phyloP scores from a whole-genome alignment of 352 stramenopile genomes.

The Elongisporangium prolatum region DNA sequence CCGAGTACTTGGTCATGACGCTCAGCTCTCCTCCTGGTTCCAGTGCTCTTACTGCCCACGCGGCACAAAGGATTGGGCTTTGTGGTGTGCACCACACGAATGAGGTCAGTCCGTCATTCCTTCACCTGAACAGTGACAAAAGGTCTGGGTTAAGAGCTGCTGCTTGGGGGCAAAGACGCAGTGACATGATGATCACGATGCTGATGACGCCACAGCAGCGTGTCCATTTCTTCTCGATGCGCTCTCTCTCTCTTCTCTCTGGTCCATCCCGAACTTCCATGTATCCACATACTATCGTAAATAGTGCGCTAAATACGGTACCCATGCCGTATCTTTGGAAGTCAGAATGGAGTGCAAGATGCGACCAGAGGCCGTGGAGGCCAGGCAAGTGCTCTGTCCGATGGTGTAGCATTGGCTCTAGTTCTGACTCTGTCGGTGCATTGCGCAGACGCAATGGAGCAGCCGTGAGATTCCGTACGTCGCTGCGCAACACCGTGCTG shows the following conservation, averaged over 20 bases:
- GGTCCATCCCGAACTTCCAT: no score
- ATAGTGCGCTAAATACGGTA: not conserved
- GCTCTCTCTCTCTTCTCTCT: not conserved
- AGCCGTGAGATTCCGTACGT: constrained; percentile 51
- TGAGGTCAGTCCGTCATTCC: not conserved
- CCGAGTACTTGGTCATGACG: constrained; percentile 82
- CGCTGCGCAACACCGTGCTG: constrained; percentile 73
- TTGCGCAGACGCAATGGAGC: constrained; percentile 3
- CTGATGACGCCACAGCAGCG: not conserved
- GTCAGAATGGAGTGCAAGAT: constrained; percentile 14
- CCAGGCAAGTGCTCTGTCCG: constrained; percentile 1
- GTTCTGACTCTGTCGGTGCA: not conserved
- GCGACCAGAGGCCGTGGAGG: constrained; percentile 4
- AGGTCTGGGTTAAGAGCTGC: not conserved
- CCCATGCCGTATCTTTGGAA: constrained; percentile 2
- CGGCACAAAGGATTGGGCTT: not conserved
- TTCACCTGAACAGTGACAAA: not conserved
- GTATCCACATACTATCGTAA: no score
- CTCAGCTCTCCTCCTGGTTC: not conserved
- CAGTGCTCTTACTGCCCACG: not conserved
- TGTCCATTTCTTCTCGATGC: constrained; percentile 10
- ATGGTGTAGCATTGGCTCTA: no score
- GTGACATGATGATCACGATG: not conserved
- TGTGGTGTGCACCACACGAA: not conserved
- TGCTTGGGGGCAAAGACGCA: not conserved